phyloP scores from a whole-genome alignment of 768 basidiomycete genomes.

The Boletellus ananas region DNA sequence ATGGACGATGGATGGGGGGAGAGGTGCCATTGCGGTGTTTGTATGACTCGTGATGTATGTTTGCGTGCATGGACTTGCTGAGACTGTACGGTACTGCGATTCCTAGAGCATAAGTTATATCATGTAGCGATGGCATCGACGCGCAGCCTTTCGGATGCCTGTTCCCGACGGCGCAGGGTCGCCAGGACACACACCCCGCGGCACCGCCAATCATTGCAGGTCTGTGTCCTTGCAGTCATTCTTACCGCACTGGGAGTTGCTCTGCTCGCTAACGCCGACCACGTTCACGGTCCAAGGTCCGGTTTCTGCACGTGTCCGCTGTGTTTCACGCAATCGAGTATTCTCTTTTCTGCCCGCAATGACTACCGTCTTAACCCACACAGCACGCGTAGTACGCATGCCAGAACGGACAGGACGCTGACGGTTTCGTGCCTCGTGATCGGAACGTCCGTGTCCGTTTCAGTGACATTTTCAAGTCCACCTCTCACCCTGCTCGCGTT shows the following conservation, averaged over 20 bases:
- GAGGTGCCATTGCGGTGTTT: conserved; percentile 38
- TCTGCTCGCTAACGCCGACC: background rate
- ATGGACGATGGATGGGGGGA: conserved; percentile 56
- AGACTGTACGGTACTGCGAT: background rate
- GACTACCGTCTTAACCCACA: conserved; percentile 3
- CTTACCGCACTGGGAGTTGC: background rate
- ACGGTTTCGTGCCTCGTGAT: conserved; percentile 20
- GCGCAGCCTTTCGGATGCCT: background rate
- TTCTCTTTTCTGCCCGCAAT: conserved; percentile 4
- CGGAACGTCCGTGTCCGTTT: conserved; percentile 15
- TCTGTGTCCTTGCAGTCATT: background rate
- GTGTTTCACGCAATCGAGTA: conserved; percentile 9
- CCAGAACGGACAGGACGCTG: conserved; percentile 14
- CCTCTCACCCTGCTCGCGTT: conserved; percentile 23
- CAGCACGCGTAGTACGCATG: conserved; percentile 28
- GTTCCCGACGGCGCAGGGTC: background rate
- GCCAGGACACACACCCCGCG: background rate
- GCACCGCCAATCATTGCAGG: too few species aligned
- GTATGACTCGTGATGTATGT: conserved; percentile 29
- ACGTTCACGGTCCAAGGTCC: conserved; percentile 17
- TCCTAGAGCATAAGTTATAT: conserved; percentile 13
- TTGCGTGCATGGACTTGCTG: conserved; percentile 13
- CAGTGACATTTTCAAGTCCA: conserved; percentile 9
- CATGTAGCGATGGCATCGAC: conserved; percentile 10
- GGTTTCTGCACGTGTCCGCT: conserved; percentile 19